These are phyloP conservation scores for Rhizopus delemar DNA, from an alignment of 371 early-diverging fungal species.

Conservation along the genomic window DNA sequence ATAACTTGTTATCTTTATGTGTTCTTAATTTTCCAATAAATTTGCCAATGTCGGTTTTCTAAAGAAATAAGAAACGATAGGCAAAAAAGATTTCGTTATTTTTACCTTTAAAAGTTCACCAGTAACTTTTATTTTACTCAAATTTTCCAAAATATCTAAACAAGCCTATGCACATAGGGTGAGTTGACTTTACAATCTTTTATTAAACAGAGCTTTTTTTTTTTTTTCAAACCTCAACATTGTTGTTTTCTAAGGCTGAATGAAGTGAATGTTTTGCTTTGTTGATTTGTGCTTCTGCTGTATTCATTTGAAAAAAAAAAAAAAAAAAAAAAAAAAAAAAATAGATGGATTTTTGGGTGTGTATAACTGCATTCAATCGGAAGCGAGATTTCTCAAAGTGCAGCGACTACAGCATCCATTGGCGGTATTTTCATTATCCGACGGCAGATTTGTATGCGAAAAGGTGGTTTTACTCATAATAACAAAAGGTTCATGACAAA, in stretches of 20 bases:
- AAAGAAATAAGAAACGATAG: background rate
- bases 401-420: too few relatives aligned
- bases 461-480: too few relatives aligned
- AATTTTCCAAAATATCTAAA: conserved; percentile 26
- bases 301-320: conserved; percentile 12
- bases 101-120: conserved; percentile 36
- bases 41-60: conserved; percentile 81
- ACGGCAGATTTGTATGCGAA: too few relatives aligned
- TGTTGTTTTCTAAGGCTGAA: conserved; percentile 25
- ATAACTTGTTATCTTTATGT: conserved; percentile 59
- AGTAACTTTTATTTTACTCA: conserved; percentile 24
- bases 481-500: too few relatives aligned
- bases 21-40: conserved; percentile 73
- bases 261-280: conserved; percentile 31
- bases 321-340: conserved; percentile 11
- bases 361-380: too few relatives aligned
- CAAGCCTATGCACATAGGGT: conserved; percentile 16
- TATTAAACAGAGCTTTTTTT: background rate
- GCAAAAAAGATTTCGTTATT: background rate
- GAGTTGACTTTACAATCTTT: background rate
- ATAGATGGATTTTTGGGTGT: too few relatives aligned
- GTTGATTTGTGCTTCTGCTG: conserved; percentile 25
- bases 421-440: too few relatives aligned
- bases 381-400: too few relatives aligned
- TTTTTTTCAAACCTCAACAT: conserved; percentile 18